Base-by-base conservation (phyloP, 148 eudicot species). In the Fagopyrum tataricum region DNA sequence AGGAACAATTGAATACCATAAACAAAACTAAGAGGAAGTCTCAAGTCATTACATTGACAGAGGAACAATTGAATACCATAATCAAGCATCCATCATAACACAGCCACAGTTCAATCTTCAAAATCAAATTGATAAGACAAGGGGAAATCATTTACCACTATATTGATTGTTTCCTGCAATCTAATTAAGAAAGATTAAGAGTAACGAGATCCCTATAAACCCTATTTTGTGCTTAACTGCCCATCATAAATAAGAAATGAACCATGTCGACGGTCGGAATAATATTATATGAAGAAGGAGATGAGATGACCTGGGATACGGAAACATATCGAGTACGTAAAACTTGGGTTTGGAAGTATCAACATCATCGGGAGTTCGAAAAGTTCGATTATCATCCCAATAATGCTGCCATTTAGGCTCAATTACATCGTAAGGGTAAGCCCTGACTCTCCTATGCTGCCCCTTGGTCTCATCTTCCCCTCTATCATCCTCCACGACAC, bases 301-400 rank as follows among this genome's bases (percentile, higher is more conserved):
- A 39, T 31, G 69, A 15, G 69, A 37, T 37, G 39, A 91, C 99
- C 99, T 95, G 46, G 99, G 99, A 59, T 95, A 95, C 74, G 99
- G 99, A 78, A 95, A 95, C 99, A 95, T 95, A 74, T 91, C 99
- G 74, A 95, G 99, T 77, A 95, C 99, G 79, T 95, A 95, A 70
- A 82, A 95, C 81, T 95, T 95, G 43, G 99, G 96, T 71, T 88
- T 95, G 26, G 96, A 88, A 71, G 84, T 87, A 79, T 95, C 97
- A 80, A 95, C 77, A 62, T 92, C 90, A 77, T 90, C 91, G 14
- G 97, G 94, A 4, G 96, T 90, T 31, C 92, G 80, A 73, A 95
- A 95, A 5, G 97, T 92, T 67, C 85, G 84, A 77, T 90, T 85
- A 26, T 87, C 85, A 66, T 95, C 99, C 99, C 99, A 95, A 74